Evolutionary conservation across 768 basidiomycete genomes (phyloP).

Genomic region (Rhodotorula kratochvilovae): DNA sequence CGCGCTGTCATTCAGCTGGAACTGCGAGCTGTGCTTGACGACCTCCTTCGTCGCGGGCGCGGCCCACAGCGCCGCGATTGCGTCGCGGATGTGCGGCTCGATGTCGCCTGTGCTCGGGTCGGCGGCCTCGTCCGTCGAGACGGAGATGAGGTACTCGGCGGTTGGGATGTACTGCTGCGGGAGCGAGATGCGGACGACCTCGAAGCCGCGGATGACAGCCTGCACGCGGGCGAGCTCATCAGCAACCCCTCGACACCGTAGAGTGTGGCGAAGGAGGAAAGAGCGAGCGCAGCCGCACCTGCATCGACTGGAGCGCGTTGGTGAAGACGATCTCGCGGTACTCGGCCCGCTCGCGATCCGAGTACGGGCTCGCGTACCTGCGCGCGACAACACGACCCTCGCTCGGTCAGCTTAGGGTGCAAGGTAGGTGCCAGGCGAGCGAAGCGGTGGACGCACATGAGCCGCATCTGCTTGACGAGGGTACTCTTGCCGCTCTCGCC

Average conservation of each 20-base stretch:
- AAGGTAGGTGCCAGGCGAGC: background rate
- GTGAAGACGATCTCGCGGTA: constrained; percentile 92
- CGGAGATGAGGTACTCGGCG: constrained; percentile 12
- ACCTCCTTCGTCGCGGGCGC: constrained; percentile 6
- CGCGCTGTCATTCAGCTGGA: constrained; percentile 33
- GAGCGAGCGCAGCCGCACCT: constrained; percentile 53
- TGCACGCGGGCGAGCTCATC: background rate
- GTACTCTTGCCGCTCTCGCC: constrained; percentile 89
- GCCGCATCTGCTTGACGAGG: constrained; percentile 83
- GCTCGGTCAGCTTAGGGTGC: too few species aligned
- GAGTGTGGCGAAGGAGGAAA: background rate
- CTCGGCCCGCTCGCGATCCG: constrained; percentile 75
- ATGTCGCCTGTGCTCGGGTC: constrained; percentile 3
- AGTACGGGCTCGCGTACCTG: constrained; percentile 53
- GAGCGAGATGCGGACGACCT: background rate
- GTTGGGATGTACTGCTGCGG: background rate
- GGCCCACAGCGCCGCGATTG: constrained; percentile 19
- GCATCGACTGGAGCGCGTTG: constrained; percentile 89
- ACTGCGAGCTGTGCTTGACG: background rate
- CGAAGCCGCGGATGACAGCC: constrained; percentile 30
- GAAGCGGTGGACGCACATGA: constrained; percentile 60
- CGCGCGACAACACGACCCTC: background rate
- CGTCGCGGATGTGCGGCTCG: background rate
- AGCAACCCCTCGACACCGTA: background rate
- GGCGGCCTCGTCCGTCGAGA: constrained; percentile 1